These are phyloP conservation scores for Linnemannia exigua DNA, from an alignment of 192 early-diverging fungal genomes.

Conservation along the genomic window DNA sequence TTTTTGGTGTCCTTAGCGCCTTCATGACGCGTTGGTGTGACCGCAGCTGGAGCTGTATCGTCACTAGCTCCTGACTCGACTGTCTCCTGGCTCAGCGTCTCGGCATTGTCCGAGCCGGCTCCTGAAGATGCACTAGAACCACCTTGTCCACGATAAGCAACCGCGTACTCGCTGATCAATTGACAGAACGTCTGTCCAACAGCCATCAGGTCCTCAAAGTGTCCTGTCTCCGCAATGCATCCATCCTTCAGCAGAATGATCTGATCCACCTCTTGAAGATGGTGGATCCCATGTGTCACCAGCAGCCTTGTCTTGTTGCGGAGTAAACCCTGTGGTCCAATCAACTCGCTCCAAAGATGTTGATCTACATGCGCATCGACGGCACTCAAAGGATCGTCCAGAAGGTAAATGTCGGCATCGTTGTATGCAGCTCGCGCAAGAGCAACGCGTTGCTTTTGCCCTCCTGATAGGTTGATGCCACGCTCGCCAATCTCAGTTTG, in stretches of 20 bases:
- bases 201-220: slow-evolving; percentile 63
- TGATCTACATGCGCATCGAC: slow-evolving; percentile 65
- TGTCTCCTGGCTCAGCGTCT: neutral
- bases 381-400: slow-evolving; percentile 86
- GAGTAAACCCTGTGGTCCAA: slow-evolving; percentile 41
- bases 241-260: slow-evolving; percentile 62
- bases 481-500: slow-evolving; percentile 75
- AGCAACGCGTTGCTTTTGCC: slow-evolving; percentile 82
- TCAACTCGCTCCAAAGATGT: slow-evolving; percentile 61
- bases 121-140: neutral
- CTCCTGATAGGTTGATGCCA: slow-evolving; percentile 76
- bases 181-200: slow-evolving; percentile 47
- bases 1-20: neutral
- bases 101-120: neutral
- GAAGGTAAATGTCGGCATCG: slow-evolving; percentile 74
- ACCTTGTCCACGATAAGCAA: slow-evolving; percentile 23
- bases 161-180: slow-evolving; percentile 50
- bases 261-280: slow-evolving; percentile 61
- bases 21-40: neutral
- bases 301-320: slow-evolving; percentile 73
- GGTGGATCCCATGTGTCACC: slow-evolving; percentile 63
- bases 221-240: slow-evolving; percentile 63
- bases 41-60: neutral
- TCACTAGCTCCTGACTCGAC: neutral
- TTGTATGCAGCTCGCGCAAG: slow-evolving; percentile 86